These are phyloP conservation scores for Penicillium concentricum DNA, from an alignment of 2,329 filamentous ascomycete genomes.

Conservation along the genomic window DNA sequence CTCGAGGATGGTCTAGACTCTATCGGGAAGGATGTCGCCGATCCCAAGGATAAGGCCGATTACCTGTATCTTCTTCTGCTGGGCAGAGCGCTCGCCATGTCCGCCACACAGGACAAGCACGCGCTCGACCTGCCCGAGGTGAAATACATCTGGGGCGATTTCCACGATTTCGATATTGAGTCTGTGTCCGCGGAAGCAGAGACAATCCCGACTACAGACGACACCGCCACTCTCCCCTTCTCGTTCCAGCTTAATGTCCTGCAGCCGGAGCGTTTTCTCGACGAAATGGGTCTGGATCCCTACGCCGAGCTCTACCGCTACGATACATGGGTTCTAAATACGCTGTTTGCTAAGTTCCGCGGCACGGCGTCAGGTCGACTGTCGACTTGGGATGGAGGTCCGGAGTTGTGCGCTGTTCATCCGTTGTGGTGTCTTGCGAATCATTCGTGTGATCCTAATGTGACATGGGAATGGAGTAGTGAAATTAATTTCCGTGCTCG, in stretches of 20 bases:
- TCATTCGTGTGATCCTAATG: constrained; percentile 93
- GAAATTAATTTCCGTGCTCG: constrained; percentile 43
- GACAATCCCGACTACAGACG: constrained; percentile 8
- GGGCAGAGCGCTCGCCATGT: constrained; percentile 59
- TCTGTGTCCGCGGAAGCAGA: not conserved
- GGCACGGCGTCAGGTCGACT: constrained; percentile 87
- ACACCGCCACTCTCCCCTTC: constrained; percentile 56
- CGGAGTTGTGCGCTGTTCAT: constrained; percentile 90
- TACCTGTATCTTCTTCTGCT: constrained; percentile 61
- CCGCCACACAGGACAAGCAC: constrained; percentile 58
- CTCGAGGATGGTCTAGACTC: constrained; percentile 52
- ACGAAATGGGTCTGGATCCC: constrained; percentile 63
- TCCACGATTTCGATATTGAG: constrained; percentile 40
- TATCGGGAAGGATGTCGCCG: constrained; percentile 58
- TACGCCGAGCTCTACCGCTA: constrained; percentile 48
- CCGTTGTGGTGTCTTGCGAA: constrained; percentile 96
- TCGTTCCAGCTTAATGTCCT: constrained; percentile 61
- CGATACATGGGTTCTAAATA: constrained; percentile 71
- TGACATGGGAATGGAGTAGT: constrained; percentile 84
- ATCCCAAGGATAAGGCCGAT: constrained; percentile 58
- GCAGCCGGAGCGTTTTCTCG: constrained; percentile 59
- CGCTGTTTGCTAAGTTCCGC: constrained; percentile 86
- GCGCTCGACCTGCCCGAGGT: constrained; percentile 60
- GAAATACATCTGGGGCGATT: constrained; percentile 67
- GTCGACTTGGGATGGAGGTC: constrained; percentile 71